phyloP scores from a whole-genome alignment of 2,329 filamentous ascomycete species.

The Epichloe elymi region DNA sequence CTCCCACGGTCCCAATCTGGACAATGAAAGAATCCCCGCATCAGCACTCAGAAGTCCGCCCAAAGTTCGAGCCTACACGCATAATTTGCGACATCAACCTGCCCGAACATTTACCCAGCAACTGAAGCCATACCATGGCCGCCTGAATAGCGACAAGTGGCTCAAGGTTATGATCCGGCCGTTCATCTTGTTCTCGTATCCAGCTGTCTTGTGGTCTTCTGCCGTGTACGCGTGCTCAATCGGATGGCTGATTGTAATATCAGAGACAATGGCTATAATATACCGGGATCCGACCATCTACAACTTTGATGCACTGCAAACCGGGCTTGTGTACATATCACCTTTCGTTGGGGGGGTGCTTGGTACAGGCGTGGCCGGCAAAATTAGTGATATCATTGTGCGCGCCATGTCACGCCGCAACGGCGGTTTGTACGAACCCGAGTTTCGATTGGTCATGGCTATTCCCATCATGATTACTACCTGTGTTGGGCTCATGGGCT shows the following conservation, averaged over 20 bases:
- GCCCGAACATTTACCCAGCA: constrained; percentile 60
- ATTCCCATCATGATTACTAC: constrained; percentile 67
- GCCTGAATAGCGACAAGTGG: constrained; percentile 69
- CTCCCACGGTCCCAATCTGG: constrained; percentile 20
- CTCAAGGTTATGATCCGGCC: constrained; percentile 63
- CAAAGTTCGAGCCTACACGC: constrained; percentile 48
- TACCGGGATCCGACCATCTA: constrained; percentile 59
- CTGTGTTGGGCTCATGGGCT: constrained; percentile 79
- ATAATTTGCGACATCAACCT: constrained; percentile 52
- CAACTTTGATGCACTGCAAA: constrained; percentile 67
- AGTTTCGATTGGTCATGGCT: constrained; percentile 84
- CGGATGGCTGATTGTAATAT: constrained; percentile 91
- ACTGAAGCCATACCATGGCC: constrained; percentile 64
- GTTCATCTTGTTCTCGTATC: constrained; percentile 78
- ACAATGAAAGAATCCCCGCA: constrained; percentile 29
- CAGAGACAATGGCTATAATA: constrained; percentile 71
- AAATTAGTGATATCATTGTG: constrained; percentile 75
- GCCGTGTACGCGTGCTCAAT: constrained; percentile 77
- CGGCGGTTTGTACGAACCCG: constrained; percentile 88
- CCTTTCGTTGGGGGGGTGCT: constrained; percentile 82
- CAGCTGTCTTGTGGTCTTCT: constrained; percentile 77
- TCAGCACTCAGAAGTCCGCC: constrained; percentile 21
- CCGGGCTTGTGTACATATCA: constrained; percentile 77
- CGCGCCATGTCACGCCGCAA: constrained; percentile 71
- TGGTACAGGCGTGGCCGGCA: constrained; percentile 84